These are phyloP conservation scores for Zymoseptoria brevis DNA, from an alignment of 2,329 filamentous ascomycete genomes.

Conservation along the genomic window DNA sequence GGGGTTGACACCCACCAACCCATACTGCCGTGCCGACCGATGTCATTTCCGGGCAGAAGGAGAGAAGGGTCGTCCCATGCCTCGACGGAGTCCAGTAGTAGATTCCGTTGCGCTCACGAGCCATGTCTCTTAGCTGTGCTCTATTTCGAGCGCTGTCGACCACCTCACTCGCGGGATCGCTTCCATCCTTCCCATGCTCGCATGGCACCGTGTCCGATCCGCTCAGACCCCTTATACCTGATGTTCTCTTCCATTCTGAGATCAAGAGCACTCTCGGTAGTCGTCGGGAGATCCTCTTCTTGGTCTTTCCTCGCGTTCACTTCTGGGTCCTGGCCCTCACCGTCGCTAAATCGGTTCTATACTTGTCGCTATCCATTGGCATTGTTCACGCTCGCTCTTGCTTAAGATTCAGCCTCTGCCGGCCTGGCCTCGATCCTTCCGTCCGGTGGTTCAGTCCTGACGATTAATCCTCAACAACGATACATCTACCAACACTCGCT, in stretches of 20 bases:
- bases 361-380: background rate
- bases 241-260: background rate
- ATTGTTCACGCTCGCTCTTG: background rate
- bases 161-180: constrained; percentile 5
- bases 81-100: background rate
- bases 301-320: background rate
- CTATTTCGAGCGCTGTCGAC: constrained; percentile 10
- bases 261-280: background rate
- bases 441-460: background rate
- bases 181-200: background rate
- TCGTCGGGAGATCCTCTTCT: background rate
- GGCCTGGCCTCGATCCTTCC: background rate
- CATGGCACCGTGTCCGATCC: background rate
- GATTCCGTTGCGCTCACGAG: background rate
- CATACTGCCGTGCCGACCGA: constrained; percentile 8
- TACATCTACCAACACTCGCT: background rate
- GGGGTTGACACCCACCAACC: background rate
- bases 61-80: background rate
- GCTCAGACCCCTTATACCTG: background rate
- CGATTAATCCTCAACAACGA: background rate
- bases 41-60: constrained; percentile 11
- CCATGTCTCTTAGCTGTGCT: background rate
- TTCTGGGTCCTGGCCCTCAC: background rate
- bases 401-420: background rate
- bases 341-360: background rate